phyloP scores from a whole-genome alignment of 108 stramenopile genomes.

The Conticribra weissflogii region DNA sequence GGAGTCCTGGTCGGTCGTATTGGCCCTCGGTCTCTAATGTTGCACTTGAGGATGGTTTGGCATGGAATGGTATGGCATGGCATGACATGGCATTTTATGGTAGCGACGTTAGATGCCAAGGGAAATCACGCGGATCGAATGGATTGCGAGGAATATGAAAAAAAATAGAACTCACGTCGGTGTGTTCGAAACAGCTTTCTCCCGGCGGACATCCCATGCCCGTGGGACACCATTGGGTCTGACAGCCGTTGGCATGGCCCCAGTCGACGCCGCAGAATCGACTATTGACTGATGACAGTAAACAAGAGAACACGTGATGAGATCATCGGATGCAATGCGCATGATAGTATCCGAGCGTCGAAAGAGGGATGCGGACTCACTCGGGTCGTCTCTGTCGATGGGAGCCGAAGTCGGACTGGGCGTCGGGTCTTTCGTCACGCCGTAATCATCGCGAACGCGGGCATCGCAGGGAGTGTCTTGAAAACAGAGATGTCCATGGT shows the following conservation, averaged over 20 bases:
- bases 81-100: too few relatives aligned
- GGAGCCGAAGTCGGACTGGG: constrained; percentile 6
- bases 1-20: constrained; percentile 25
- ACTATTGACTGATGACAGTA: too few relatives aligned
- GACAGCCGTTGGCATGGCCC: constrained; percentile 24
- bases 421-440: constrained; percentile 8
- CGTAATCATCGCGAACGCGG: constrained; percentile 22
- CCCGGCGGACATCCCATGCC: constrained; percentile 20
- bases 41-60: too few relatives aligned
- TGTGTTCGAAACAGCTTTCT: constrained; percentile 25
- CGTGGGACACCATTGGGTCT: constrained; percentile 23
- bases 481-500: constrained; percentile 15
- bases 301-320: too few relatives aligned
- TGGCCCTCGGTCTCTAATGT: constrained; percentile 7
- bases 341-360: too few relatives aligned
- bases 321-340: too few relatives aligned
- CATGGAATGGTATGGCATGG: too few relatives aligned
- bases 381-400: constrained; percentile 2
- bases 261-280: constrained; percentile 25
- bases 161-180: too few relatives aligned
- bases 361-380: too few relatives aligned
- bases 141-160: too few relatives aligned
- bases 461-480: constrained; percentile 32
- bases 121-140: too few relatives aligned
- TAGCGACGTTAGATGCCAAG: too few relatives aligned